Evolutionary conservation across 768 basidiomycete species (phyloP).

Genomic region (Tricholoma hemisulphureum): DNA sequence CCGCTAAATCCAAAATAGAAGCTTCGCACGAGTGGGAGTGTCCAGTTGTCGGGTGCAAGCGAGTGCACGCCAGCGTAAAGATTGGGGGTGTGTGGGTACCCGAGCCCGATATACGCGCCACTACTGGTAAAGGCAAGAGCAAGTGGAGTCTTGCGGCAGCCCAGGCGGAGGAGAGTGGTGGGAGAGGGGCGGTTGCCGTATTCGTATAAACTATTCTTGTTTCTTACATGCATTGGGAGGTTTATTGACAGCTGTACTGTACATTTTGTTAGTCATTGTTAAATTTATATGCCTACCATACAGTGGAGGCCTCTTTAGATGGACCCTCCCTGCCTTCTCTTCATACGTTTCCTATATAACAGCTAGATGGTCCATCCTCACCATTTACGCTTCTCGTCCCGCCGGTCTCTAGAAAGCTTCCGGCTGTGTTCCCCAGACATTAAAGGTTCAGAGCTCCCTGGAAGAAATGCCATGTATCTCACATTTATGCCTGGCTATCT

Average conservation of each 20-base stretch:
- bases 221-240: neutral
- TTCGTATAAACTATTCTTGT: constrained; percentile 39
- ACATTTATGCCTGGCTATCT: neutral
- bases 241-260: too few species aligned
- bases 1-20: constrained; percentile 40
- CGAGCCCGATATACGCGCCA: constrained; percentile 29
- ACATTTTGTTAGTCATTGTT: too few species aligned
- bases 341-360: neutral
- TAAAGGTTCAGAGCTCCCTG: neutral
- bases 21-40: constrained; percentile 60
- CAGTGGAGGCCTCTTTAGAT: neutral
- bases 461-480: neutral
- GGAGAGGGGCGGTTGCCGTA: constrained; percentile 42
- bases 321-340: neutral
- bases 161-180: constrained; percentile 8
- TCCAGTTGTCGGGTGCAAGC: constrained; percentile 58
- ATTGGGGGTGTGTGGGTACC: constrained; percentile 60
- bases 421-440: neutral
- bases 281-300: too few species aligned
- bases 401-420: neutral
- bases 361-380: too few species aligned
- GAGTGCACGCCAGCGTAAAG: constrained; percentile 54
- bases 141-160: constrained; percentile 28
- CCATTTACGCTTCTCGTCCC: neutral
- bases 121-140: constrained; percentile 14